Conservation (phyloP, 2,329 filamentous ascomycete genomes). For the Trichoderma cornu-damae region DNA sequence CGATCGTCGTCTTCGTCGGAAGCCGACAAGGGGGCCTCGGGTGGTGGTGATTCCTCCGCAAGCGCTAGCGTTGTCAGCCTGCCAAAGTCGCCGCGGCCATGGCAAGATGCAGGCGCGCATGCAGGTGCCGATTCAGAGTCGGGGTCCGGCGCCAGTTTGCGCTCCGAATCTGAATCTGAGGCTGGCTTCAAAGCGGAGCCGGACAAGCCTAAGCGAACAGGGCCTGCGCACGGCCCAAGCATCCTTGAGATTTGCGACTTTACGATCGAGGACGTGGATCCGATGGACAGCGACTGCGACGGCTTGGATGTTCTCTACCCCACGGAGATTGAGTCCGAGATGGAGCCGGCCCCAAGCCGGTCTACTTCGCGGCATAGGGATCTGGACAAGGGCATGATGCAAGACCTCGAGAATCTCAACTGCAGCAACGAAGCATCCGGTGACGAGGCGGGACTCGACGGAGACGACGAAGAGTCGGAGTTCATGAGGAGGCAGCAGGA, state of each 20-base stretch:
- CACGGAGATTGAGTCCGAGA: constrained; percentile 37
- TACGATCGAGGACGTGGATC: constrained; percentile 44
- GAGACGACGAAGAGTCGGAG: constrained; percentile 30
- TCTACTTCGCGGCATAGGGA: constrained; percentile 35
- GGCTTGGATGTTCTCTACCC: constrained; percentile 41
- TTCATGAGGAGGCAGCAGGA: constrained; percentile 41
- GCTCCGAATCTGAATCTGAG: constrained; percentile 15
- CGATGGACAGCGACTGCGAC: constrained; percentile 42
- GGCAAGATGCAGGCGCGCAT: constrained; percentile 19
- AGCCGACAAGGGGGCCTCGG: constrained; percentile 23
- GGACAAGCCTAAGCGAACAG: constrained; percentile 14
- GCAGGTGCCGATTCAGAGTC: constrained; percentile 25
- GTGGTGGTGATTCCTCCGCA: constrained; percentile 28
- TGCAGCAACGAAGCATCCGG: constrained; percentile 39
- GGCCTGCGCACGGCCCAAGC: constrained; percentile 14
- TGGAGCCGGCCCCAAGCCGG: constrained; percentile 36
- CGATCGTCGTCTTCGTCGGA: constrained; percentile 31
- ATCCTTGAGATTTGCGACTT: constrained; percentile 30
- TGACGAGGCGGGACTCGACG: constrained; percentile 33
- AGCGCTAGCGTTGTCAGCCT: constrained; percentile 29
- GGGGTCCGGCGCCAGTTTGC: constrained; percentile 22
- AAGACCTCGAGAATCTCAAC: constrained; percentile 42
- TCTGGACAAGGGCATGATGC: constrained; percentile 41
- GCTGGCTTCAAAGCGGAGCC: constrained; percentile 22
- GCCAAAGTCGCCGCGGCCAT: constrained; percentile 23